Evolutionary conservation across 148 eudicot species (phyloP).

Genomic region (Heliamphora exappendiculata): DNA sequence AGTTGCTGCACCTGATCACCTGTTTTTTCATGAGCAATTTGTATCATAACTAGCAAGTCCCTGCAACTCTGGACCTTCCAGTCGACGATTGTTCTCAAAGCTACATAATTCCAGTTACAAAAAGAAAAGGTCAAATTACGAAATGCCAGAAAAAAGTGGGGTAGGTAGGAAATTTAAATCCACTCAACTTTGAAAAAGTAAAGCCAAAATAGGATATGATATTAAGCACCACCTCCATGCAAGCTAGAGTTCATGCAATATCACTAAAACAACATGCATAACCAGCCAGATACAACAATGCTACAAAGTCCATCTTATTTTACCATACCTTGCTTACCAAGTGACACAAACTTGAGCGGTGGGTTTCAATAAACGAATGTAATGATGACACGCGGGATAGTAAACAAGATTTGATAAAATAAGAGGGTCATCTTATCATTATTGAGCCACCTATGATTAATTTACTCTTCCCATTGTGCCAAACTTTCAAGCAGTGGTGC

Average conservation of each 20-base stretch:
- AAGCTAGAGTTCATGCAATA: neutral
- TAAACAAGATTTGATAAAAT: no score
- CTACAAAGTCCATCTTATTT: no score
- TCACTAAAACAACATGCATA: neutral
- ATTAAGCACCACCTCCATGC: neutral
- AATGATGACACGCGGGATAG: no score
- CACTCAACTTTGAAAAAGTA: neutral
- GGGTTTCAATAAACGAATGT: no score
- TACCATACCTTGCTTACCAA: no score
- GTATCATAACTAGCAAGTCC: constrained; percentile 87
- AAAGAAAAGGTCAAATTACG: neutral
- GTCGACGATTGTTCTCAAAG: constrained; percentile 75
- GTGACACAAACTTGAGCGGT: no score
- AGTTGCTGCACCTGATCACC: constrained; percentile 19
- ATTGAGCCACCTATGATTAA: no score
- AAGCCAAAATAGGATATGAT: neutral
- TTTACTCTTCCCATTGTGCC: neutral
- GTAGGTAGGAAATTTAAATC: neutral
- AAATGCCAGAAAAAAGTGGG: neutral
- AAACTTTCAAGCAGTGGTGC: neutral
- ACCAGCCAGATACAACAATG: neutral
- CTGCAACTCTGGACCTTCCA: constrained; percentile 86
- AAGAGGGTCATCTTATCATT: no score
- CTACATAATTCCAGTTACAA: constrained; percentile 28
- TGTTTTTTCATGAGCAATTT: constrained; percentile 44